Percentiles rank a stretch among this genome's conserved stretches.
Evolutionary conservation across 495 filamentous ascomycete genomes (phyloP).

Genomic region (Margaritispora aquatica): DNA sequence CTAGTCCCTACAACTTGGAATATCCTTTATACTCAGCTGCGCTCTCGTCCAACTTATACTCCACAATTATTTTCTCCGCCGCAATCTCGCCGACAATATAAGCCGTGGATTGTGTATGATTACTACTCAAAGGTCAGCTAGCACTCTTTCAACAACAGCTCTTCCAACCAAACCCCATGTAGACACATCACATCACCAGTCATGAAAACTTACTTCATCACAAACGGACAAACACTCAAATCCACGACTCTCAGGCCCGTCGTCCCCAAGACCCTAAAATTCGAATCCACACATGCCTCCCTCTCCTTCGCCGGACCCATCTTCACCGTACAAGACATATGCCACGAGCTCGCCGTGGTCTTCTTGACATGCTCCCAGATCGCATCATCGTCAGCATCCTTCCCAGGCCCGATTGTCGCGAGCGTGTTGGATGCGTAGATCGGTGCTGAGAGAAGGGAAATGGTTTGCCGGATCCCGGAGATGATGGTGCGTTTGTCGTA

Average conservation of each 20-base stretch:
- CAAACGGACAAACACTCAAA: slow-evolving; percentile 1
- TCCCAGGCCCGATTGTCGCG: not conserved
- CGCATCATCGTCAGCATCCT: not conserved
- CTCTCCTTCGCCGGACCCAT: not conserved
- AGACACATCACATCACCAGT: too few relatives aligned
- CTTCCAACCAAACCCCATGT: too few relatives aligned
- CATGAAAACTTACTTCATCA: not conserved
- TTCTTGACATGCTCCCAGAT: slow-evolving; percentile 2
- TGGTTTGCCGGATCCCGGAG: not conserved
- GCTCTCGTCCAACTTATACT: slow-evolving; percentile 25
- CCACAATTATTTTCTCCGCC: slow-evolving; percentile 37
- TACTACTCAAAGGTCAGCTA: slow-evolving; percentile 16
- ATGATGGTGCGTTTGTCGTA: not conserved
- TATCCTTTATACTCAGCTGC: not conserved
- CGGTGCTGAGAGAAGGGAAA: not conserved
- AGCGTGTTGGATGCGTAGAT: not conserved
- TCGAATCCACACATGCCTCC: not conserved
- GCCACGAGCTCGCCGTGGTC: not conserved
- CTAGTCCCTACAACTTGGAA: not conserved
- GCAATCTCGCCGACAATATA: slow-evolving; percentile 34
- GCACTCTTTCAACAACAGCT: not conserved
- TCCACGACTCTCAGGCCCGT: not conserved
- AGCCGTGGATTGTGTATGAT: slow-evolving; percentile 32
- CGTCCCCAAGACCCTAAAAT: not conserved
- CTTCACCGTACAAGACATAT: not conserved